Percentiles rank a stretch among this genome's conserved stretches.
These are phyloP conservation scores for Thelonectria olida DNA, from an alignment of 2,329 filamentous ascomycete species.

Conservation along the genomic window DNA sequence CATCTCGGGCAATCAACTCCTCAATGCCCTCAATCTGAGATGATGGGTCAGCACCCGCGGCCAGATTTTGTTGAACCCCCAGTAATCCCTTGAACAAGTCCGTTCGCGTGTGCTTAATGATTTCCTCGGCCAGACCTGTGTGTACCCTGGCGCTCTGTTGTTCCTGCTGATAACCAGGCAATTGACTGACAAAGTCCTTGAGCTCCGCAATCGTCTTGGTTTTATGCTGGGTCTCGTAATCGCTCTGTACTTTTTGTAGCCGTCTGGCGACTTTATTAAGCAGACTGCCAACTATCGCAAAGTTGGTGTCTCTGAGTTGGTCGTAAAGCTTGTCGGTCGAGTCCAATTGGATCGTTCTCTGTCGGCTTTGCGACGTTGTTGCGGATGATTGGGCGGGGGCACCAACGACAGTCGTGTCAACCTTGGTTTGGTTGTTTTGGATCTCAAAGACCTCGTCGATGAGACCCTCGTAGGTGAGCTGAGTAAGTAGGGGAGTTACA, in stretches of 20 bases:
- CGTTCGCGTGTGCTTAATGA: constrained; percentile 90
- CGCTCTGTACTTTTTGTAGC: constrained; percentile 80
- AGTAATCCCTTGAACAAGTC: constrained; percentile 89
- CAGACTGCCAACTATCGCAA: constrained; percentile 88
- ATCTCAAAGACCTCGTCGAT: constrained; percentile 95
- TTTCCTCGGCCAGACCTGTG: constrained; percentile 91
- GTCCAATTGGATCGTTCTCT: constrained; percentile 89
- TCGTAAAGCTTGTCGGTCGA: constrained; percentile 89
- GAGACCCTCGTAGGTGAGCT: constrained; percentile 95
- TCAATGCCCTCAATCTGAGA: constrained; percentile 91
- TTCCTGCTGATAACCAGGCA: constrained; percentile 92
- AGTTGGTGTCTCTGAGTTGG: constrained; percentile 90
- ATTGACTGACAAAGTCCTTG: constrained; percentile 92
- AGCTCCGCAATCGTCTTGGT: constrained; percentile 91
- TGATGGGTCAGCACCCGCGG: constrained; percentile 86
- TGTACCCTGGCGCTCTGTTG: constrained; percentile 93
- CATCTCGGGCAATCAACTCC: constrained; percentile 90
- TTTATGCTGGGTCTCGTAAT: constrained; percentile 90
- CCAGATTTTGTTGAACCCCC: constrained; percentile 95
- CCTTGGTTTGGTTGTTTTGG: constrained; percentile 89
- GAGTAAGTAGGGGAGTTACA: constrained; percentile 89
- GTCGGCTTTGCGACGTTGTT: constrained; percentile 68
- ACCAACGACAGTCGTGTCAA: constrained; percentile 90
- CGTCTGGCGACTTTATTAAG: constrained; percentile 92
- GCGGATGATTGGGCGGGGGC: constrained; percentile 71